phyloP scores from a whole-genome alignment of 805 yeast species.

The Candida morakotiae region DNA sequence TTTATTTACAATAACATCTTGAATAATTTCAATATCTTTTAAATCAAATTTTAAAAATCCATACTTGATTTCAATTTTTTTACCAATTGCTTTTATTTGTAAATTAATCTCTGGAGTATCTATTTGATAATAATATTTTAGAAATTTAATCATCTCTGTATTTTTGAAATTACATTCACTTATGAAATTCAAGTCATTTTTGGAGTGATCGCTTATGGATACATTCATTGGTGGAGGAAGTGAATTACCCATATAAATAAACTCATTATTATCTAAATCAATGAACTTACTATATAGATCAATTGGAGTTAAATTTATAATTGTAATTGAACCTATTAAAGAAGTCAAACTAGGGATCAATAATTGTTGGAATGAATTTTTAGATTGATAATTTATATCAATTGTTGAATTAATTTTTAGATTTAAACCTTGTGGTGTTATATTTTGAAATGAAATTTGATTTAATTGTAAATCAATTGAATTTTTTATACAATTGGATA shows the following conservation, averaged over 20 bases:
- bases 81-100: slow-evolving; percentile 16
- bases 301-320: slow-evolving; percentile 17
- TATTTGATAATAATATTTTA: slow-evolving; percentile 14
- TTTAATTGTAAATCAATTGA: slow-evolving; percentile 21
- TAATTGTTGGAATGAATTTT: slow-evolving; percentile 16
- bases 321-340: slow-evolving; percentile 19
- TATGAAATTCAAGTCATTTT: slow-evolving; percentile 21
- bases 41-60: slow-evolving; percentile 13
- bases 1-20: slow-evolving; percentile 9
- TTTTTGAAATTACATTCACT: slow-evolving; percentile 17
- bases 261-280: slow-evolving; percentile 7
- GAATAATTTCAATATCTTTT: slow-evolving; percentile 13
- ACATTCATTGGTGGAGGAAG: slow-evolving; percentile 22
- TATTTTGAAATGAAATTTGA: slow-evolving; percentile 18
- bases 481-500: slow-evolving; percentile 2
- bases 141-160: slow-evolving; percentile 14
- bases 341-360: slow-evolving; percentile 18
- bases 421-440: slow-evolving; percentile 24
- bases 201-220: slow-evolving; percentile 15
- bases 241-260: slow-evolving; percentile 20
- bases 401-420: slow-evolving; percentile 24
- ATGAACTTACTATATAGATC: slow-evolving; percentile 15
- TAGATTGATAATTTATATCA: slow-evolving; percentile 22
- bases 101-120: slow-evolving; percentile 15
- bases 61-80: slow-evolving; percentile 14